These are phyloP conservation scores for Penicillium maclennaniae DNA, from an alignment of 495 filamentous ascomycete genomes.

Conservation along the genomic window DNA sequence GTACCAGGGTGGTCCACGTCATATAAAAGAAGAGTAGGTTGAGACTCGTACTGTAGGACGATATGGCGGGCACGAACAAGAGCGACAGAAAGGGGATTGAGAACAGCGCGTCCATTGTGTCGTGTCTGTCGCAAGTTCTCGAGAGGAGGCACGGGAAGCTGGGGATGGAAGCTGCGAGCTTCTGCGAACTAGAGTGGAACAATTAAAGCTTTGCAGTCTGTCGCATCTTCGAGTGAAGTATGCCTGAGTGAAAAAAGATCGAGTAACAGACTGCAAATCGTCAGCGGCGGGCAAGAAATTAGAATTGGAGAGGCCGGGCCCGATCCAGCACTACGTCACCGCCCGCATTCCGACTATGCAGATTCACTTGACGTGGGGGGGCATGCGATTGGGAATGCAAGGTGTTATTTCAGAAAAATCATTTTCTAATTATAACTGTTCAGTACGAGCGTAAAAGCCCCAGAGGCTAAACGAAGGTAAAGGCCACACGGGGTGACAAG, in stretches of 20 bases:
- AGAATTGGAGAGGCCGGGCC: slow-evolving; percentile 9
- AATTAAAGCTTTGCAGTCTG: background rate
- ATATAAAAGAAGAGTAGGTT: slow-evolving; percentile 88
- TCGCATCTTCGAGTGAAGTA: background rate
- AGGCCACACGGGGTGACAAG: background rate
- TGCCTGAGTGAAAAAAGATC: background rate
- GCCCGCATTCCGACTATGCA: slow-evolving; percentile 11
- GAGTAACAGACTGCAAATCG: background rate
- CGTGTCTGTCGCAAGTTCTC: background rate
- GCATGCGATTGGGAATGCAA: background rate
- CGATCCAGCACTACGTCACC: slow-evolving; percentile 17
- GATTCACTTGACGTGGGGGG: background rate
- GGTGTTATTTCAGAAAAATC: background rate
- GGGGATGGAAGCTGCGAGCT: background rate
- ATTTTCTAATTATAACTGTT: background rate
- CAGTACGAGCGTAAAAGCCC: slow-evolving; percentile 2
- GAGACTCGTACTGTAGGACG: slow-evolving; percentile 68
- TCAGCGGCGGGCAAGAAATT: background rate
- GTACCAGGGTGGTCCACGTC: slow-evolving; percentile 81
- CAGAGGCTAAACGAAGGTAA: background rate
- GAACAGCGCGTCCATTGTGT: slow-evolving; percentile 57
- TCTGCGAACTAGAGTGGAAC: background rate
- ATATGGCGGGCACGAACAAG: slow-evolving; percentile 54
- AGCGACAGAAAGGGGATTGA: slow-evolving; percentile 67
- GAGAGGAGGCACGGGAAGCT: background rate